phyloP scores from a whole-genome alignment of 805 yeast species.

The Yueomyces sp. region DNA sequence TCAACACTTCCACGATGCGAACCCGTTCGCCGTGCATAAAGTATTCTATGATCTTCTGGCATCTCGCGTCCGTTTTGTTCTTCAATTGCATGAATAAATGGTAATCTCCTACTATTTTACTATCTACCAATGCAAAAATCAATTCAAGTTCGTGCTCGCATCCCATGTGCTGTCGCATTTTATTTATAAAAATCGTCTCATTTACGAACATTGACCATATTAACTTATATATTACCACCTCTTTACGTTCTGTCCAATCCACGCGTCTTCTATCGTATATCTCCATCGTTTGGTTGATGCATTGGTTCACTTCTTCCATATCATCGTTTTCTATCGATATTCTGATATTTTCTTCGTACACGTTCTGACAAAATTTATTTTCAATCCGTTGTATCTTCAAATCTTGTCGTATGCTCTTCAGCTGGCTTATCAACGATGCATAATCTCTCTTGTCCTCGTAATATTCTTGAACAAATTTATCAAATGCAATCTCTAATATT shows the following conservation, averaged over 20 bases:
- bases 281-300: slow-evolving; percentile 23
- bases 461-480: slow-evolving; percentile 40
- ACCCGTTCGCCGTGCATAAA: not conserved
- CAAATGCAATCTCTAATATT: slow-evolving; percentile 45
- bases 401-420: slow-evolving; percentile 88
- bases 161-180: not conserved
- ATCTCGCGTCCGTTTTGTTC: not conserved
- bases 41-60: not conserved
- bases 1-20: not conserved
- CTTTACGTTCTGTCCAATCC: not conserved
- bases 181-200: not conserved
- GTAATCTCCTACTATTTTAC: not conserved
- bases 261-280: not conserved
- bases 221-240: not conserved
- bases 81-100: not conserved
- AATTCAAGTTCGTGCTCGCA: no score
- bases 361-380: slow-evolving; percentile 59
- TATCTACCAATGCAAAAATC: not conserved
- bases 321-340: slow-evolving; percentile 76
- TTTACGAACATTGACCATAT: not conserved
- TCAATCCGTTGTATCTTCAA: slow-evolving; percentile 81
- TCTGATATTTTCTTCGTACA: slow-evolving; percentile 77
- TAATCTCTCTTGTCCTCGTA: slow-evolving; percentile 39
- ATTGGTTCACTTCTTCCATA: slow-evolving; percentile 90
- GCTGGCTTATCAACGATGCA: slow-evolving; percentile 73